A percentile compares a stretch with the other conserved stretches of the same genome.
phyloP scores from a whole-genome alignment of 2,329 filamentous ascomycete genomes.

The Paecilomyces formosus region DNA sequence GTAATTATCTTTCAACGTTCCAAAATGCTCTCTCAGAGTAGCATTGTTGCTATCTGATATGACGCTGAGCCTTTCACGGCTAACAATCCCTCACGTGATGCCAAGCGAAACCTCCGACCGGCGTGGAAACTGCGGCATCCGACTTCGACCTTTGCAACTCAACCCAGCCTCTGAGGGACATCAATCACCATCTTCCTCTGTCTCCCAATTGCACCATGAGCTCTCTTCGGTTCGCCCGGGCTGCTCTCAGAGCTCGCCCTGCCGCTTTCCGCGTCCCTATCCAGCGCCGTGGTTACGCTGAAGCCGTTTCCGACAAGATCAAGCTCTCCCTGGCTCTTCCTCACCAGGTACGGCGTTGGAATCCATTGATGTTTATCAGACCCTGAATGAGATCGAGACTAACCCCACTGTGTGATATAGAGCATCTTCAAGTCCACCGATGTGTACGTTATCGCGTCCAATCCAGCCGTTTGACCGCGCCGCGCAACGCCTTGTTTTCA shows the following conservation, averaged over 20 bases:
- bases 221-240: conserved; percentile 85
- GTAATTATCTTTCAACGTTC: not conserved
- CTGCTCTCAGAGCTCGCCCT: conserved; percentile 77
- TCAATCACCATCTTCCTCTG: conserved; percentile 21
- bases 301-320: conserved; percentile 86
- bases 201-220: conserved; percentile 58
- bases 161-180: conserved; percentile 23
- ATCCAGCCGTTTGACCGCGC: not conserved
- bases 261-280: conserved; percentile 66
- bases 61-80: not conserved
- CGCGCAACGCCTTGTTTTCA: conserved; percentile 10
- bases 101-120: conserved; percentile 5
- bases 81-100: conserved; percentile 5
- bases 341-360: conserved; percentile 73
- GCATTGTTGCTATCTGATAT: not conserved
- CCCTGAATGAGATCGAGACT: conserved; percentile 13
- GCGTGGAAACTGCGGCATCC: conserved; percentile 6
- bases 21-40: not conserved
- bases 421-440: conserved; percentile 63
- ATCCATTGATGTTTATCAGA: conserved; percentile 2
- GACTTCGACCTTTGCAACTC: conserved; percentile 11
- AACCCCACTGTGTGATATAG: conserved; percentile 31
- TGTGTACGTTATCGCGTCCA: conserved; percentile 49
- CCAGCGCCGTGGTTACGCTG: conserved; percentile 86
- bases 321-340: conserved; percentile 96